A percentile compares a stretch with the other conserved stretches of the same genome.
phyloP scores from a whole-genome alignment of 768 basidiomycete genomes.

The Daedaleopsis sinensis region DNA sequence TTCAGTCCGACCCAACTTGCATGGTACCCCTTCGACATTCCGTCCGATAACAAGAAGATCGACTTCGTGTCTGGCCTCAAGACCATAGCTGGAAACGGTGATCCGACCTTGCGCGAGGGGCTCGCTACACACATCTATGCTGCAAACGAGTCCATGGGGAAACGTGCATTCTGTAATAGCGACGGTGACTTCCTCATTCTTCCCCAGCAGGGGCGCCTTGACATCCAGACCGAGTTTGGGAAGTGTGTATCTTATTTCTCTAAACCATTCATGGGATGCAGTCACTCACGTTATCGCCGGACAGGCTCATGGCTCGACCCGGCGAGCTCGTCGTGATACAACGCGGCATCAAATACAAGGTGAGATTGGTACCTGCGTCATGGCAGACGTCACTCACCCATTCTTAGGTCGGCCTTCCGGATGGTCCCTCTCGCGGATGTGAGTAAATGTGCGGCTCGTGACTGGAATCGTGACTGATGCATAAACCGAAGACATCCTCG shows the following conservation, averaged over 20 bases:
- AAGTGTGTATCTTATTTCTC: constrained; percentile 42
- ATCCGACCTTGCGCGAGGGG: constrained; percentile 64
- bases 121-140: constrained; percentile 66
- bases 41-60: constrained; percentile 40
- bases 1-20: constrained; percentile 66
- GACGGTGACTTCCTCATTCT: constrained; percentile 72
- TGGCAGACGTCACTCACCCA: background rate
- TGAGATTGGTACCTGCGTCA: constrained; percentile 27
- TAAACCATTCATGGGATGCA: background rate
- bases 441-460: constrained; percentile 19
- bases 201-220: constrained; percentile 64
- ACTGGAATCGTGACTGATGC: background rate
- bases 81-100: constrained; percentile 65
- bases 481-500: constrained; percentile 51
- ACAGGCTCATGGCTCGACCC: constrained; percentile 60
- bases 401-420: constrained; percentile 50
- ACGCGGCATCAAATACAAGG: constrained; percentile 70
- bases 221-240: constrained; percentile 72
- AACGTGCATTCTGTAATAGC: constrained; percentile 60
- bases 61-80: constrained; percentile 65
- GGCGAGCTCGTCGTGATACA: constrained; percentile 70
- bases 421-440: constrained; percentile 67
- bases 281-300: constrained; percentile 6
- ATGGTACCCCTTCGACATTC: constrained; percentile 65
- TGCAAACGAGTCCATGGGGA: constrained; percentile 62